Evolutionary conservation across 2,329 filamentous ascomycete genomes (phyloP), one percentile per base, ranked within the genome.

Genomic region (Dothistroma pini): DNA sequence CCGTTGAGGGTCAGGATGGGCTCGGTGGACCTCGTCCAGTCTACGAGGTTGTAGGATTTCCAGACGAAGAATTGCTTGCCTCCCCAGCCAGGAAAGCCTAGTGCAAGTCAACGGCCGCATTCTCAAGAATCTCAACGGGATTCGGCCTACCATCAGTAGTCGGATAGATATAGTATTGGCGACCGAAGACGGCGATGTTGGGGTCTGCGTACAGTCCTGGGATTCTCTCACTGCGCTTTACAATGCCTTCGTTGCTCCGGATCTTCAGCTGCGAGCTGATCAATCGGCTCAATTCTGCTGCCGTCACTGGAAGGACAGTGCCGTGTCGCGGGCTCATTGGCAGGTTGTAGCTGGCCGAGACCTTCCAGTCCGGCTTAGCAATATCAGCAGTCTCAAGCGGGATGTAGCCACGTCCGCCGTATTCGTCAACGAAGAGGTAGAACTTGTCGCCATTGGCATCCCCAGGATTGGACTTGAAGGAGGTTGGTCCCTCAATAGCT

Each of bases 381-480:
- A 84, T 79, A 53, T 84, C 76, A 0, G 68, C 64, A 0, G 82
- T 83, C 71, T 82, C 80, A 0, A 84, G 75, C 0, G 82, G 82
- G 11, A 84, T 79, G 64, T 84, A 84, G 0, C 81, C 81, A 3
- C 81, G 76, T 3, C 76, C 77, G 1, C 69, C 73, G 58, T 83
- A 84, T 64, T 84, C 82, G 51, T 84, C 82, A 0, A 84, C 80
- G 51, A 84, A 84, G 0, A 84, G 78, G 64, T 83, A 84, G 64
- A 77, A 84, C 68, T 82, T 83, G 16, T 82, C 75, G 9, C 82
- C 82, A 57, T 83, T 75, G 3, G 76, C 75, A 62, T 84, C 82
- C 0, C 71, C 72, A 0, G 78, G 69, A 62, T 84, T 84, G 0
- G 80, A 72, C 63, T 79, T 80, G 75, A 84, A 84, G 0, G 78